Evolutionary conservation across 768 basidiomycete species (phyloP).

Genomic region (Agrocybe pediades): DNA sequence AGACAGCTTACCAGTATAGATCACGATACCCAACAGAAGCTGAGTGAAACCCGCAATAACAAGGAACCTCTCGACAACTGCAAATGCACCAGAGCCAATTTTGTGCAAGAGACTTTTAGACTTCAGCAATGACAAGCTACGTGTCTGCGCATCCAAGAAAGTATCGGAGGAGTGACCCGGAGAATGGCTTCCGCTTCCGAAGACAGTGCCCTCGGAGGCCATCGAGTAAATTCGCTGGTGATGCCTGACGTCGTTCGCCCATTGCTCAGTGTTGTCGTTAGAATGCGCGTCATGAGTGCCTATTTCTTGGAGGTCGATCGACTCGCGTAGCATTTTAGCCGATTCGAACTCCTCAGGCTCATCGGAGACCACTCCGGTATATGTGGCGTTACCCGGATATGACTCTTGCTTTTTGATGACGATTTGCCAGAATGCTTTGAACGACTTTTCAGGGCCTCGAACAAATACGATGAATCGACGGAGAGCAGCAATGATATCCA

Average conservation of each 20-base stretch:
- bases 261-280: constrained; percentile 47
- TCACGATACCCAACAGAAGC: constrained; percentile 67
- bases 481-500: constrained; percentile 56
- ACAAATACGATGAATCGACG: constrained; percentile 54
- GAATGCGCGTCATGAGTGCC: constrained; percentile 30
- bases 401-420: constrained; percentile 49
- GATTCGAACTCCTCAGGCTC: constrained; percentile 59
- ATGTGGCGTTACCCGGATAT: constrained; percentile 31
- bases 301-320: constrained; percentile 26
- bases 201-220: constrained; percentile 55
- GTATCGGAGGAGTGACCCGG: constrained; percentile 59
- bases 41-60: constrained; percentile 74
- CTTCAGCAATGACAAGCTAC: constrained; percentile 8
- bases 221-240: constrained; percentile 47
- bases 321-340: constrained; percentile 37
- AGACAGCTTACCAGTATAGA: constrained; percentile 63
- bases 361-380: constrained; percentile 54
- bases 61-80: constrained; percentile 59
- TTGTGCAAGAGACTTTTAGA: constrained; percentile 28
- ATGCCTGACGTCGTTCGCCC: constrained; percentile 52
- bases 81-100: constrained; percentile 50
- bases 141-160: constrained; percentile 42
- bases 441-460: constrained; percentile 41
- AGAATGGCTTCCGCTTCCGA: constrained; percentile 46
- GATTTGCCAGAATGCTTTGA: constrained; percentile 57